Percentiles rank a stretch among this genome's conserved stretches.
phyloP scores from a whole-genome alignment of 768 basidiomycete species.

The Lactarius hatsudake region DNA sequence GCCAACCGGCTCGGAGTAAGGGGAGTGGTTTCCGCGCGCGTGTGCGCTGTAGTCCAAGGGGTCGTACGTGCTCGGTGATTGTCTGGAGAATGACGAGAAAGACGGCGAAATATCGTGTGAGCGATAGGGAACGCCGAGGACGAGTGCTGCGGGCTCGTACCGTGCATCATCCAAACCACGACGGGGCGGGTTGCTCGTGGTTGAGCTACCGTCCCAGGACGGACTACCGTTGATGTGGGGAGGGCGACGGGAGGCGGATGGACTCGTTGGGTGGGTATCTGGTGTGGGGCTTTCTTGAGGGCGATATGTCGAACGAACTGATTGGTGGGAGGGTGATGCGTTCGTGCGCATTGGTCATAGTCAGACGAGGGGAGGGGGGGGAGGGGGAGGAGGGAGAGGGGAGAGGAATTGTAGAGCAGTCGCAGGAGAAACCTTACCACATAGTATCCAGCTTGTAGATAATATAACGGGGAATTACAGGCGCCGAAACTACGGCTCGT shows the following conservation, averaged over 20 bases:
- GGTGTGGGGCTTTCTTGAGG: not conserved
- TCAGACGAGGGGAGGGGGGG: not conserved
- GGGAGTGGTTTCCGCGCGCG: slow-evolving; percentile 11
- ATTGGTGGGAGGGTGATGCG: slow-evolving; percentile 22
- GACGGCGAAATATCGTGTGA: not conserved
- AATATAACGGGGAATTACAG: slow-evolving; percentile 14
- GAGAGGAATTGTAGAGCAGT: slow-evolving; percentile 11
- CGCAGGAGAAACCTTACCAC: slow-evolving; percentile 16
- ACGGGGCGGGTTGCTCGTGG: slow-evolving; percentile 2
- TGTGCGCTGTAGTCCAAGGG: slow-evolving; percentile 7
- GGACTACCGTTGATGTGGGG: slow-evolving; percentile 10
- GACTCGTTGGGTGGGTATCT: not conserved
- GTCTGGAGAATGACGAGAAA: not conserved
- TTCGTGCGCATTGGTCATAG: slow-evolving; percentile 25
- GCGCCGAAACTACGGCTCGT: slow-evolving; percentile 16
- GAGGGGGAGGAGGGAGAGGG: not conserved
- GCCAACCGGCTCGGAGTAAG: slow-evolving; percentile 16
- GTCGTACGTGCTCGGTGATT: slow-evolving; percentile 1
- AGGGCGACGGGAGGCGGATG: not conserved
- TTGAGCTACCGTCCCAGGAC: slow-evolving; percentile 18
- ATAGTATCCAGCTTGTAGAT: slow-evolving; percentile 16
- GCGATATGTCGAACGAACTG: slow-evolving; percentile 22
- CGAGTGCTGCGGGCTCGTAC: not conserved
- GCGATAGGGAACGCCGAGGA: not conserved
- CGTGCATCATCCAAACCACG: slow-evolving; percentile 6